Evolutionary conservation across 1,284 basidiomycete genomes (phyloP).

Genomic region (Ceratobasidium sp.): DNA sequence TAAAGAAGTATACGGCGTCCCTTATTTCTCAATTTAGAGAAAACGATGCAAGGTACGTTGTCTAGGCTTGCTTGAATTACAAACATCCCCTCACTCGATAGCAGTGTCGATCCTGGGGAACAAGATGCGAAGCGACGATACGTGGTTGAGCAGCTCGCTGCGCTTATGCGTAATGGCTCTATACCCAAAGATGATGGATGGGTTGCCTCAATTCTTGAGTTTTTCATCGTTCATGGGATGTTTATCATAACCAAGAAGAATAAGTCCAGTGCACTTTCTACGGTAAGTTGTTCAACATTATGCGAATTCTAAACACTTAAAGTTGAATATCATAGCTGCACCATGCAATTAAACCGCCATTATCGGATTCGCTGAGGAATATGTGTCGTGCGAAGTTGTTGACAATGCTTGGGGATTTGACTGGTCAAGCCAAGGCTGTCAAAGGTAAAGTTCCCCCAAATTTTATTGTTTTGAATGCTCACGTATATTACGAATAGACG

Average conservation of each 20-base stretch:
- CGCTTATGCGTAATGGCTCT: constrained; percentile 80
- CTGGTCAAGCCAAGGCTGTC: constrained; percentile 63
- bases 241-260: constrained; percentile 78
- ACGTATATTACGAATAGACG: constrained; percentile 32
- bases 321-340: constrained; percentile 61
- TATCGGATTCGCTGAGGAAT: constrained; percentile 76
- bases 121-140: constrained; percentile 66
- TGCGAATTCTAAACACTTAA: background rate
- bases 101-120: constrained; percentile 44
- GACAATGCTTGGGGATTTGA: constrained; percentile 79
- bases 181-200: constrained; percentile 86
- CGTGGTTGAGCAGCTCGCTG: constrained; percentile 88
- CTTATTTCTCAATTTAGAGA: constrained; percentile 71
- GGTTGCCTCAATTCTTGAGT: constrained; percentile 80
- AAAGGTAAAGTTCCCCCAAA: constrained; percentile 57
- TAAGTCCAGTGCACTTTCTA: constrained; percentile 68
- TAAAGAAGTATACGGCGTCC: constrained; percentile 80
- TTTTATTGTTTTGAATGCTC: constrained; percentile 16
- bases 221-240: constrained; percentile 84
- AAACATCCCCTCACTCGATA: background rate
- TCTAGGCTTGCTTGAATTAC: background rate
- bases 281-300: constrained; percentile 61
- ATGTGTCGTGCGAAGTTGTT: constrained; percentile 77
- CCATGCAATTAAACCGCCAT: constrained; percentile 69
- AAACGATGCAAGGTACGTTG: constrained; percentile 56